Evolutionary conservation across 2,329 filamentous ascomycete species (phyloP).

Genomic region (Cladosporium sp.): DNA sequence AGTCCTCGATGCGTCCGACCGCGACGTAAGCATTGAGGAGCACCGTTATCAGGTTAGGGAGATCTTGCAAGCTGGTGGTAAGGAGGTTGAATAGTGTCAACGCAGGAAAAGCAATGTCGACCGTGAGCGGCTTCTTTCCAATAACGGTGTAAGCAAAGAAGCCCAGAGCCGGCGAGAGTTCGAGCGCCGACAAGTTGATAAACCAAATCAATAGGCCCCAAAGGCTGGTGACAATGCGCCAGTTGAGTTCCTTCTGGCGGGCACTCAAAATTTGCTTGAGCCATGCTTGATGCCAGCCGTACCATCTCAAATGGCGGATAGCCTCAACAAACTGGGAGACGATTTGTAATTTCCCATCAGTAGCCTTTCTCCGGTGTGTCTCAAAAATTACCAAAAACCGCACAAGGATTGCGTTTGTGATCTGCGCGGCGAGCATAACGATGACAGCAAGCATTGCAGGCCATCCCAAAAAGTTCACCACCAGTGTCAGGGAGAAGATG

Average conservation of each 20-base stretch:
- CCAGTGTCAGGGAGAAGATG: constrained; percentile 70
- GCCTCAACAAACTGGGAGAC: constrained; percentile 86
- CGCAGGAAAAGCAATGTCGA: constrained; percentile 85
- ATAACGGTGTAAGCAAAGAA: constrained; percentile 80
- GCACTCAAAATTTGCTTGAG: constrained; percentile 67
- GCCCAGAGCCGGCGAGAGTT: constrained; percentile 75
- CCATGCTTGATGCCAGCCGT: constrained; percentile 80
- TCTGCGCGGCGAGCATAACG: constrained; percentile 60
- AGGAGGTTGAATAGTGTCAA: constrained; percentile 77
- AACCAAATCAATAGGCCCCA: constrained; percentile 65
- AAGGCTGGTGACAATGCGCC: constrained; percentile 64
- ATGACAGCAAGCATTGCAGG: constrained; percentile 73
- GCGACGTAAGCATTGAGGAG: constrained; percentile 82
- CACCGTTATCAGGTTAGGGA: constrained; percentile 73
- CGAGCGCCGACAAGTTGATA: constrained; percentile 69
- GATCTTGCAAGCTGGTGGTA: constrained; percentile 69
- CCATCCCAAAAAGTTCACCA: constrained; percentile 78
- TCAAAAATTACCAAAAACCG: constrained; percentile 68
- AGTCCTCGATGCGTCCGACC: constrained; percentile 76
- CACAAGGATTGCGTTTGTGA: constrained; percentile 68
- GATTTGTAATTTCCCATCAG: constrained; percentile 75
- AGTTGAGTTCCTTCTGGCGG: constrained; percentile 65
- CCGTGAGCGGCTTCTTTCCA: constrained; percentile 65
- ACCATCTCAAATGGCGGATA: constrained; percentile 77
- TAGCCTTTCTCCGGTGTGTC: constrained; percentile 67